Evolutionary conservation across 306 rosid genomes (phyloP).

Genomic region (Quercus agrifolia): DNA sequence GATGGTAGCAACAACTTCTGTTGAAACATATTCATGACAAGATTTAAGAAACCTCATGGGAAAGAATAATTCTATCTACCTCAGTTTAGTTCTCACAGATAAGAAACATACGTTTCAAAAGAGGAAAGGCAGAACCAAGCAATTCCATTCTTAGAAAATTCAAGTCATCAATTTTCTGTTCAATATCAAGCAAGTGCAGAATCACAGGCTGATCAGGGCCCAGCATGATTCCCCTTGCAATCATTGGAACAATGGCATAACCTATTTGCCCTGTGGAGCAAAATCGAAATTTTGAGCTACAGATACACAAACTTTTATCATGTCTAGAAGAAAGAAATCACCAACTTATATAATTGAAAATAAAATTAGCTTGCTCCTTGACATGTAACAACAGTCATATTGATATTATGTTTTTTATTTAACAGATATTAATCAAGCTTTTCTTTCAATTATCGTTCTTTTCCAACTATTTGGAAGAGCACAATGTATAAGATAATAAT

Average conservation of each 20-base stretch:
- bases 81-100: neutral
- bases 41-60: neutral
- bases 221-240: slow-evolving; percentile 69
- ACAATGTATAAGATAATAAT: no score
- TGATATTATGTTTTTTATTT: neutral
- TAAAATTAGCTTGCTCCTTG: neutral
- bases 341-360: neutral
- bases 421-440: neutral
- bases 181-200: slow-evolving; percentile 72
- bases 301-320: neutral
- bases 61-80: neutral
- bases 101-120: slow-evolving; percentile 35
- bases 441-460: no score
- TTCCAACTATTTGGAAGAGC: no score
- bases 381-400: neutral
- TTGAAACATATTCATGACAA: neutral
- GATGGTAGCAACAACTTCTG: slow-evolving; percentile 67
- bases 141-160: slow-evolving; percentile 69
- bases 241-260: slow-evolving; percentile 79
- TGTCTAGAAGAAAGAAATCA: neutral
- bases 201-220: slow-evolving; percentile 76
- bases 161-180: slow-evolving; percentile 54
- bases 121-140: slow-evolving; percentile 71
- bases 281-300: neutral
- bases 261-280: slow-evolving; percentile 68